phyloP scores from a whole-genome alignment of 1,139 yeast species.

The Saccharomyces hybrid region DNA sequence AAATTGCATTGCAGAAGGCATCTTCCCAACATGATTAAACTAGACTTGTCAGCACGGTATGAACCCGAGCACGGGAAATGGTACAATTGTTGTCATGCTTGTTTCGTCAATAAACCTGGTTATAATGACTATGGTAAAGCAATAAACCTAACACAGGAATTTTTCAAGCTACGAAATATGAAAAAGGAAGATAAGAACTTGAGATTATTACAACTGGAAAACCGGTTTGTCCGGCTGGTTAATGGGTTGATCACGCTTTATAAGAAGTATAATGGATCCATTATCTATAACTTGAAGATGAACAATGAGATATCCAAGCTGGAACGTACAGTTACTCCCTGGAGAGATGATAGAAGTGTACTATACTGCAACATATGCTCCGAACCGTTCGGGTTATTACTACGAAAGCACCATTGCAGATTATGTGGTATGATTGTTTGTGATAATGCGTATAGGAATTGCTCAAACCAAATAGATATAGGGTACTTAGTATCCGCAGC shows the following conservation, averaged over 20 bases:
- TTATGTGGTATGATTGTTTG: conserved; percentile 80
- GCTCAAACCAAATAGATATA: conserved; percentile 69
- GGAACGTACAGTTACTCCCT: conserved; percentile 52
- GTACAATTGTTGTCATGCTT: conserved; percentile 61
- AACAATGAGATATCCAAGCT: conserved; percentile 30
- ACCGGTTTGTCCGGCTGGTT: conserved; percentile 49
- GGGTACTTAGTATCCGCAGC: conserved; percentile 33
- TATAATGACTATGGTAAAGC: conserved; percentile 38
- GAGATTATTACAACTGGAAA: conserved; percentile 52
- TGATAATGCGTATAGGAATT: conserved; percentile 51
- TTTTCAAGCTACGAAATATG: conserved; percentile 37
- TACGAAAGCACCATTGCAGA: conserved; percentile 82
- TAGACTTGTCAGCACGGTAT: conserved; percentile 40
- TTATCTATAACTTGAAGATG: conserved; percentile 23
- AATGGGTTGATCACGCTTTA: conserved; percentile 24
- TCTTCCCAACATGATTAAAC: conserved; percentile 45
- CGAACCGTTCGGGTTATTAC: conserved; percentile 45
- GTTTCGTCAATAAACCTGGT: conserved; percentile 54
- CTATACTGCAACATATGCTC: conserved; percentile 59
- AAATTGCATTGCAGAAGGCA: conserved; percentile 60
- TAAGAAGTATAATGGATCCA: conserved; percentile 13
- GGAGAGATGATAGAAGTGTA: conserved; percentile 56
- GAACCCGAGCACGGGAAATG: conserved; percentile 50
- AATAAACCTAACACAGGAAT: conserved; percentile 43
- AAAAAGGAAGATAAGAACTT: conserved; percentile 39